A percentile compares a stretch with the other conserved stretches of the same genome.
phyloP scores from a whole-genome alignment of 1,139 yeast genomes.

The Hansenula anomala region DNA sequence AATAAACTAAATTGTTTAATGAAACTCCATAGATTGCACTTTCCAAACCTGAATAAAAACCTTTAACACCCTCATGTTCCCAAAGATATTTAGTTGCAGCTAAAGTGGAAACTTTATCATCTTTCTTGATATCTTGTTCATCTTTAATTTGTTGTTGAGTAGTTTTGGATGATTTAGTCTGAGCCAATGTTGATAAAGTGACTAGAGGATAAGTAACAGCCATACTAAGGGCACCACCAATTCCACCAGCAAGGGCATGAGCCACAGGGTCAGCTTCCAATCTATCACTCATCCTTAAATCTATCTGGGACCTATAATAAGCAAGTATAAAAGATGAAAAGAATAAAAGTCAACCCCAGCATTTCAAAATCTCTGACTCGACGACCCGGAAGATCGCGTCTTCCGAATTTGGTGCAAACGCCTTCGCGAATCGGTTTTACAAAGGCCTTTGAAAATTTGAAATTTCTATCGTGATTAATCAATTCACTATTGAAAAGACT shows the following conservation, averaged over 20 bases:
- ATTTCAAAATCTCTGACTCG: too few species aligned
- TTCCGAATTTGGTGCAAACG: too few species aligned
- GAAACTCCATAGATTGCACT: slow-evolving; percentile 86
- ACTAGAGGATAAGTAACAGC: slow-evolving; percentile 79
- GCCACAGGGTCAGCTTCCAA: slow-evolving; percentile 48
- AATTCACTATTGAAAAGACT: too few species aligned
- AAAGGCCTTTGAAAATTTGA: background rate
- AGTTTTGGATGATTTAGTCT: slow-evolving; percentile 52
- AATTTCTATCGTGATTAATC: background rate
- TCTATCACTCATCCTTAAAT: slow-evolving; percentile 16
- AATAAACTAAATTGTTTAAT: slow-evolving; percentile 81
- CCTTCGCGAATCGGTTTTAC: too few species aligned
- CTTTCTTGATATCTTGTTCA: too few species aligned
- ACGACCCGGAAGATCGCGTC: too few species aligned
- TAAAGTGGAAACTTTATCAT: slow-evolving; percentile 13
- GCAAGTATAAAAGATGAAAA: background rate
- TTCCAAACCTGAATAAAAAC: slow-evolving; percentile 81
- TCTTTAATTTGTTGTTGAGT: too few species aligned
- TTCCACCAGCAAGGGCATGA: slow-evolving; percentile 90
- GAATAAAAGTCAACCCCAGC: too few species aligned
- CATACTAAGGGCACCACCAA: slow-evolving; percentile 88
- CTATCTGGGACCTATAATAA: too few species aligned
- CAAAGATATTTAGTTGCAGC: slow-evolving; percentile 40
- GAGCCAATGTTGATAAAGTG: slow-evolving; percentile 80
- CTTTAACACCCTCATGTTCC: slow-evolving; percentile 59